Evolutionary conservation across 1,284 basidiomycete genomes (phyloP).

Genomic region (Tranzscheliella williamsii): DNA sequence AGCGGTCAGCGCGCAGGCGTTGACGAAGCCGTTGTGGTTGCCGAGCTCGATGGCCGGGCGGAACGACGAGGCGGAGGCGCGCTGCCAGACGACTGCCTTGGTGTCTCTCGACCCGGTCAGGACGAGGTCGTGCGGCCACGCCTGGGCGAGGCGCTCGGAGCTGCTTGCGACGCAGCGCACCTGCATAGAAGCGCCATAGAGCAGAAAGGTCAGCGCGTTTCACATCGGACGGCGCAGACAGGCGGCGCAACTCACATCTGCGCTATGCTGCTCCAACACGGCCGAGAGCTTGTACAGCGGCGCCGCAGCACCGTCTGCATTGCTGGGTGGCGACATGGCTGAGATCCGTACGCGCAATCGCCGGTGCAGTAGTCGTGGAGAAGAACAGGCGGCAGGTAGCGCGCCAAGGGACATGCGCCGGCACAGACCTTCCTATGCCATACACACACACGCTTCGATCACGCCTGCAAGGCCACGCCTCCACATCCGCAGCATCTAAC

Average conservation of each 20-base stretch:
- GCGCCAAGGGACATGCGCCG: not conserved
- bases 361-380: not conserved
- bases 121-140: slow-evolving; percentile 11
- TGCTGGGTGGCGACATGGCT: slow-evolving; percentile 4
- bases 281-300: slow-evolving; percentile 39
- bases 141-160: not conserved
- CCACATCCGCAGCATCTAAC: slow-evolving; percentile 5
- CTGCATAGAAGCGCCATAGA: slow-evolving; percentile 2
- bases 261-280: slow-evolving; percentile 42
- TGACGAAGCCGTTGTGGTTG: slow-evolving; percentile 55
- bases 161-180: slow-evolving; percentile 42
- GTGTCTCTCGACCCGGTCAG: slow-evolving; percentile 47
- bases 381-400: not conserved
- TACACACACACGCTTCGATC: slow-evolving; percentile 16
- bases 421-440: not conserved
- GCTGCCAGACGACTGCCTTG: slow-evolving; percentile 39
- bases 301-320: not conserved
- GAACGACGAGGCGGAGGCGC: slow-evolving; percentile 36
- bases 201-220: not conserved
- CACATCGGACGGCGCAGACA: not conserved
- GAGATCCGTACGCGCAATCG: not conserved
- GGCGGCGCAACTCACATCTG: slow-evolving; percentile 32
- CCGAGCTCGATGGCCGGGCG: slow-evolving; percentile 21
- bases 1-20: slow-evolving; percentile 19
- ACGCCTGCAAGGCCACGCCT: slow-evolving; percentile 8